Base-by-base conservation (phyloP, 1,284 basidiomycete species). In the Boletus smithii region DNA sequence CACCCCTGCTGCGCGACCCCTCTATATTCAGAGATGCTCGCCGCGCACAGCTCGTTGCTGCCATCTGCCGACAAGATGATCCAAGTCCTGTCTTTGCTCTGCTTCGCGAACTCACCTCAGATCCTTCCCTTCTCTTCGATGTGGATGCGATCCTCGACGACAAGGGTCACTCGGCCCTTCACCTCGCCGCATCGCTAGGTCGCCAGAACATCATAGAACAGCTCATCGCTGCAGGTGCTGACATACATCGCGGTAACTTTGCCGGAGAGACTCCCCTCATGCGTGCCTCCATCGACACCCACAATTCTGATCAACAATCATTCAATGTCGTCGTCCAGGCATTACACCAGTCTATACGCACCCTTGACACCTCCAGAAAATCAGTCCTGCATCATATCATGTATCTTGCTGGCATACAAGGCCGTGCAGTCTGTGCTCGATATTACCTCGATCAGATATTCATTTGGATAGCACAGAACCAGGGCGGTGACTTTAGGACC, bases 331-430 rank as follows among this genome's bases (percentile, higher is more conserved):
- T 95, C 22, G 81, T 97, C 7, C 66, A 74, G 7, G 67, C 73
- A 16, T 75, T 97, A 18, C 75, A 82, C 35, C 69, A 75, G 7
- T 91, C 88, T 13, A 85, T 99, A 49, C 82, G 89, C 43, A 98
- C 94, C 11, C 75, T 97, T 39, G 97, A 99, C 68, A 87, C 87
- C 5, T 83, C 89, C n/a, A 83, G 84, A 53, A 88, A 91, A 56
- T 88, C 89, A 7, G 88, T 97, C 16, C 66, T 99, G n/a, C 97
- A 99, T 66, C 97, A 99, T 63, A 85, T 97, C 55, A 85, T 91
- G 20, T 83, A 93, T 46, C 78, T 95, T 4, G 94, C 95, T 1
- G 94, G 91, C 11, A 83, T 98, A 53, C 90, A 89, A 59, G 93
- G 93, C 5, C 82, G 95, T 33, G 88, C 88, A 0, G 73, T 82